These are phyloP conservation scores for Trypanosomatidae sp. DNA, from an alignment of 208 protist genomes.

Conservation along the genomic window DNA sequence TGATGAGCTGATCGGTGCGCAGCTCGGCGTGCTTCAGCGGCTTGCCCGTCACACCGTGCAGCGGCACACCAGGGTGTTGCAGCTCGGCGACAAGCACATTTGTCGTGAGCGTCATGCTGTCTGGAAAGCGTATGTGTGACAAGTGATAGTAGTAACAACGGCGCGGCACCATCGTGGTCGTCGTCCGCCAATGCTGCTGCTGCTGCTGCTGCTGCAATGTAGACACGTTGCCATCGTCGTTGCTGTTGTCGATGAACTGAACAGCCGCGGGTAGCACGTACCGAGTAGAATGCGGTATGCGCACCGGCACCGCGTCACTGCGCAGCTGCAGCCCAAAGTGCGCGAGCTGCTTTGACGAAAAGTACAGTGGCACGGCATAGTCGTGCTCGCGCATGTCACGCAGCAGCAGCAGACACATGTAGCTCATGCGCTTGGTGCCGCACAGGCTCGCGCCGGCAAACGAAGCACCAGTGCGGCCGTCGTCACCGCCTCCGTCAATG, in stretches of 20 bases:
- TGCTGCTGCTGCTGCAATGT: not conserved
- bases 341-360: conserved; percentile 4
- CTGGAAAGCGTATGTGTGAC: conserved; percentile 43
- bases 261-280: not conserved
- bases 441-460: not conserved
- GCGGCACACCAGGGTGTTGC: conserved; percentile 15
- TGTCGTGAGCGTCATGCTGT: conserved; percentile 18
- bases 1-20: conserved; percentile 6
- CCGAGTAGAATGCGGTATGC: not conserved
- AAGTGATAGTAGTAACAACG: conserved; percentile 68
- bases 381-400: conserved; percentile 15
- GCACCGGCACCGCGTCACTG: conserved; percentile 10
- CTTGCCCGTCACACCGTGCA: conserved; percentile 36
- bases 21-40: conserved; percentile 17
- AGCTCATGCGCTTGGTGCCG: not conserved
- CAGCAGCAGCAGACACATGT: too few relatives aligned
- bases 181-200: not conserved
- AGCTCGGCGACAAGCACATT: conserved; percentile 24
- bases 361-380: conserved; percentile 36
- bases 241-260: not conserved
- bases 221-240: not conserved
- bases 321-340: conserved; percentile 10
- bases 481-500: not conserved
- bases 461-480: not conserved
- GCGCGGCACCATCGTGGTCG: not conserved